Percentiles rank a stretch among this genome's conserved stretches.
Evolutionary conservation across 2,329 filamentous ascomycete species (phyloP).

Genomic region (Chaetomium strumarium): DNA sequence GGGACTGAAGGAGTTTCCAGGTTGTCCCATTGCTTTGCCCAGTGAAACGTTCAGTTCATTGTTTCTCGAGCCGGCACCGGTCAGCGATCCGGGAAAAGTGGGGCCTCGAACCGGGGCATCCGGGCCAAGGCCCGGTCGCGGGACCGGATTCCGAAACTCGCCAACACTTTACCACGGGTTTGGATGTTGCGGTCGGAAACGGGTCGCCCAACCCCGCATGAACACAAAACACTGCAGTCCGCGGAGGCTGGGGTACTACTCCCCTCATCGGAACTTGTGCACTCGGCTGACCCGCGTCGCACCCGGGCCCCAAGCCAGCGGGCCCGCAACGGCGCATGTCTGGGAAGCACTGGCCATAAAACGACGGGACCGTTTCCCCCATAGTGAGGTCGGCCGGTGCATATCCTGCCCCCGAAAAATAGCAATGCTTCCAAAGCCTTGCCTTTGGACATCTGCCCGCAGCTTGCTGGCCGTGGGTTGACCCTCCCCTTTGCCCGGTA

Average conservation of each 20-base stretch:
- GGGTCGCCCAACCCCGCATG: neutral
- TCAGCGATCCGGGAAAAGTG: constrained; percentile 7
- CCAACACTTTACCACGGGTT: constrained; percentile 1
- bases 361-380: neutral
- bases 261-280: neutral
- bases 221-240: too few relatives aligned
- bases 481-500: neutral
- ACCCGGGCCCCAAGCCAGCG: neutral
- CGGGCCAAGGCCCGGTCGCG: constrained; percentile 4
- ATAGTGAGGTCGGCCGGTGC: neutral
- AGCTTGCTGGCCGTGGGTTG: neutral
- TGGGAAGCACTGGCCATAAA: neutral
- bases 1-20: too few relatives aligned
- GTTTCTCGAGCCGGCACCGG: neutral
- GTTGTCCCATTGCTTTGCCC: neutral
- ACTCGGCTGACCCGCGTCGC: neutral
- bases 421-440: neutral
- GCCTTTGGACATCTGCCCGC: neutral
- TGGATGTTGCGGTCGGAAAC: constrained; percentile 2
- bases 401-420: neutral
- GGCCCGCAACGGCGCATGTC: constrained; percentile 2
- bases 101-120: constrained; percentile 1
- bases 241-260: neutral
- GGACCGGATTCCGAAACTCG: constrained; percentile 14
- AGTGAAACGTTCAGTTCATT: constrained; percentile 1